A percentile compares a stretch with the other conserved stretches of the same genome.
These are phyloP conservation scores for Sindora glabra DNA, from an alignment of 306 rosid genomes.

Conservation along the genomic window DNA sequence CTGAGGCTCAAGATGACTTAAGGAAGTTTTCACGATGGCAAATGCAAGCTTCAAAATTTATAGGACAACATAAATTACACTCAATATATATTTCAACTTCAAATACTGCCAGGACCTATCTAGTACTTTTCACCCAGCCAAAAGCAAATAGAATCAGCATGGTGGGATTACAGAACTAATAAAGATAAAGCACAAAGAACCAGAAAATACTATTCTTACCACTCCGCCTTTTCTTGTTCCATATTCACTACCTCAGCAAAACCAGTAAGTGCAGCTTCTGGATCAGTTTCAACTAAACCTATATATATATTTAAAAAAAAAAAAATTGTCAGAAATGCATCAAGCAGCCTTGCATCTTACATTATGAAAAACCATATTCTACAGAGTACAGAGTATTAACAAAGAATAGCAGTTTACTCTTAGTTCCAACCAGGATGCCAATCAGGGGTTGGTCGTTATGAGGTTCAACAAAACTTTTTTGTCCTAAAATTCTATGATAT, in stretches of 20 bases:
- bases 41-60: background rate
- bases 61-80: background rate
- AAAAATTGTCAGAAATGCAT: background rate
- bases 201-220: slow-evolving; percentile 39
- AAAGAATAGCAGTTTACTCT: no score
- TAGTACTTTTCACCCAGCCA: background rate
- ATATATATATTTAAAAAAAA: slow-evolving; percentile 7
- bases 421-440: background rate
- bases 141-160: background rate
- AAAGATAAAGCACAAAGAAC: background rate
- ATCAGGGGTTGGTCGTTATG: background rate
- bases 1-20: background rate
- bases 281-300: slow-evolving; percentile 92
- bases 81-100: background rate
- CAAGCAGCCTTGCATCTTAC: background rate
- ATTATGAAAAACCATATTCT: slow-evolving; percentile 1
- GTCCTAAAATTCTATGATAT: background rate
- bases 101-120: background rate
- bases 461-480: background rate
- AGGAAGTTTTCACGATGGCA: background rate
- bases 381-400: no score
- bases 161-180: background rate
- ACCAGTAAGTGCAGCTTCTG: slow-evolving; percentile 88
- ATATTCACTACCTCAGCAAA: slow-evolving; percentile 79
- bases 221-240: slow-evolving; percentile 95